Base-by-base conservation (phyloP, 139 green algal genomes). In the Coelastrella sp. region DNA sequence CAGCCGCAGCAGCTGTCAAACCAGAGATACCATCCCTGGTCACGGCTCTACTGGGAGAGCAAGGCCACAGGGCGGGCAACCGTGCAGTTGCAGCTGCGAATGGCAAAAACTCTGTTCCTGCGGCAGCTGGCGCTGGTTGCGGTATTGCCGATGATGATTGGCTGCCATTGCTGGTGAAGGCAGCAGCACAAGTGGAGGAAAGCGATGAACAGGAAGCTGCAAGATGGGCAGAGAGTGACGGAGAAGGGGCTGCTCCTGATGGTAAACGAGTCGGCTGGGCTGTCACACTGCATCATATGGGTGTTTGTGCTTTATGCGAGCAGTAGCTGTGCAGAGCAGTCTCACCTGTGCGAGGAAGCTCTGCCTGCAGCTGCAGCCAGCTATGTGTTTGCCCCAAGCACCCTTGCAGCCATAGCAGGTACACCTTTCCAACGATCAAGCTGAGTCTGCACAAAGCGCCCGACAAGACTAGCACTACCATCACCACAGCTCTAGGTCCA, bases 161-260 rank as follows among this genome's bases (percentile, higher is more conserved):
- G 85, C 74, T 90, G 73, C 59, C 73, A 10, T n/a, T 60, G 74
- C 58, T 90, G 73, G 85, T 80, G 11, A 59, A 54, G 17, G 85
- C 85, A 71, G 74, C 85, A 60, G 85, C 73, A 17, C 7, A 82
- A 56, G 85, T 59, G 7, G 74, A 83, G 6, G 85, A 84, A 22
- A 32, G 17, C 14, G 58, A 75, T 4, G 71, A 19, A 17, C 59
- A 7, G 14, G 47, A 80, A 7, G 83, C 5, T 3, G 23, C 54
- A 7, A 3, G 32, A 6, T 5, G 74, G 57, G 5, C 78, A 57
- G 22, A 89, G 57, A 57, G 61, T 3, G 47, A 19, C 4, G 59
- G 76, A 6, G 85, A 83, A 47, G 85, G 61, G 4, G 74, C 5
- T 20, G 68, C 16, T 76, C 16, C n/a, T n/a, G 68, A 76, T 32